Conservation (phyloP, 2,329 filamentous ascomycete genomes). For the Neonectria neomacrospora region DNA sequence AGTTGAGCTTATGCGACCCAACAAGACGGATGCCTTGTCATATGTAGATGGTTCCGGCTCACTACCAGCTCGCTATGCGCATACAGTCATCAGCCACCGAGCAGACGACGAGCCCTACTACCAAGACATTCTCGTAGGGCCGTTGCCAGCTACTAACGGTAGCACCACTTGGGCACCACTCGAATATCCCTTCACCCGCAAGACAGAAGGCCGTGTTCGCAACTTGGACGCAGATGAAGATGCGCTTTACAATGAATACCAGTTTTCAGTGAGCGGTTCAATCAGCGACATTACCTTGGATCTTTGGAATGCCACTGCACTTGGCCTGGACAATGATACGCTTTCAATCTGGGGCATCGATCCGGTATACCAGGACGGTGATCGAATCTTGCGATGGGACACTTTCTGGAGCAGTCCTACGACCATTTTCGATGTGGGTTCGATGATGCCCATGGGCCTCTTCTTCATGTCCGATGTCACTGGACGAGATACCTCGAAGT, state of each 20-base stretch:
- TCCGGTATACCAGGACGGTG: conserved; percentile 12
- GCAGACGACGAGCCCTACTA: conserved; percentile 19
- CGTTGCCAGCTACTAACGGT: conserved; percentile 11
- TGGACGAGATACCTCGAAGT: conserved; percentile 18
- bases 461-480: conserved; percentile 24
- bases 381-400: conserved; percentile 14
- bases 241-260: conserved; percentile 3
- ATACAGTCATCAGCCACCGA: conserved; percentile 15
- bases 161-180: conserved; percentile 17
- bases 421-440: conserved; percentile 17
- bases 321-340: conserved; percentile 22
- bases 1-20: conserved; percentile 21
- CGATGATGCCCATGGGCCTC: conserved; percentile 25
- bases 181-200: conserved; percentile 19
- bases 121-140: conserved; percentile 20
- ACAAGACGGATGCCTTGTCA: conserved; percentile 18
- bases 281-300: conserved; percentile 18
- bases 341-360: conserved; percentile 23
- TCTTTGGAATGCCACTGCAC: conserved; percentile 22
- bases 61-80: conserved; percentile 14
- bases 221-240: conserved; percentile 19
- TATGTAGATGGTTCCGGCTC: conserved; percentile 13
- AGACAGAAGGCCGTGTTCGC: conserved; percentile 13
- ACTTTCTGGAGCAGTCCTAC: conserved; percentile 22
- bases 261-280: background rate